phyloP scores from a whole-genome alignment of 2,329 filamentous ascomycete genomes.

The Hymenoscyphus albidus region DNA sequence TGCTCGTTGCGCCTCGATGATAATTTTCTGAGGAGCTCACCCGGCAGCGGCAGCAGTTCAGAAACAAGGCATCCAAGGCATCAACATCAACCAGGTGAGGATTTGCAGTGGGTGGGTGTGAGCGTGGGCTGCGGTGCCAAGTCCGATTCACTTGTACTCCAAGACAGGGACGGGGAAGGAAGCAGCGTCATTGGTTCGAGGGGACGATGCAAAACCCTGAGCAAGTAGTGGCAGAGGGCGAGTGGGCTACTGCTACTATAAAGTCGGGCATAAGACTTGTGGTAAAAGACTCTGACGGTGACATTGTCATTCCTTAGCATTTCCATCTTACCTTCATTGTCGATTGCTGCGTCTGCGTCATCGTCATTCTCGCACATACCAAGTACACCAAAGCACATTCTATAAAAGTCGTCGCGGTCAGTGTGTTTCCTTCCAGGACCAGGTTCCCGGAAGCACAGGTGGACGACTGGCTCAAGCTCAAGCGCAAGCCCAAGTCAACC shows the following conservation, averaged over 20 bases:
- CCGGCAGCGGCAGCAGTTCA: not conserved
- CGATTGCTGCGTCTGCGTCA: not conserved
- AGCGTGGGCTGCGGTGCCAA: not conserved
- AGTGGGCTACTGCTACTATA: too few species aligned
- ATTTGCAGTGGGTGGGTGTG: too few species aligned
- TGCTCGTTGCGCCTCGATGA: not conserved
- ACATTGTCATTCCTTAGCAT: not conserved
- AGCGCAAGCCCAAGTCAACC: too few species aligned
- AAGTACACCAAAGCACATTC: too few species aligned
- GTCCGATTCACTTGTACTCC: not conserved
- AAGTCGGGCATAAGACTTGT: too few species aligned
- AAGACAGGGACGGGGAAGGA: not conserved
- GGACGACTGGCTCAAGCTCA: too few species aligned
- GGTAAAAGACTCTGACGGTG: too few species aligned
- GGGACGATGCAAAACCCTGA: not conserved
- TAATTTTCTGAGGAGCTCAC: conserved; percentile 9
- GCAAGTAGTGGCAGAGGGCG: too few species aligned
- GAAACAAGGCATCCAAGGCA: conserved; percentile 5
- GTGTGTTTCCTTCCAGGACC: too few species aligned
- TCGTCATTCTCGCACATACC: not conserved
- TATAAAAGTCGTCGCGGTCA: too few species aligned
- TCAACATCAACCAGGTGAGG: not conserved
- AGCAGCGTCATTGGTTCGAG: not conserved
- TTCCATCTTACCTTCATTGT: not conserved
- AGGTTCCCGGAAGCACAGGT: too few species aligned